phyloP scores from a whole-genome alignment of 1,284 basidiomycete genomes.

The Cryptococcus depauperatus region DNA sequence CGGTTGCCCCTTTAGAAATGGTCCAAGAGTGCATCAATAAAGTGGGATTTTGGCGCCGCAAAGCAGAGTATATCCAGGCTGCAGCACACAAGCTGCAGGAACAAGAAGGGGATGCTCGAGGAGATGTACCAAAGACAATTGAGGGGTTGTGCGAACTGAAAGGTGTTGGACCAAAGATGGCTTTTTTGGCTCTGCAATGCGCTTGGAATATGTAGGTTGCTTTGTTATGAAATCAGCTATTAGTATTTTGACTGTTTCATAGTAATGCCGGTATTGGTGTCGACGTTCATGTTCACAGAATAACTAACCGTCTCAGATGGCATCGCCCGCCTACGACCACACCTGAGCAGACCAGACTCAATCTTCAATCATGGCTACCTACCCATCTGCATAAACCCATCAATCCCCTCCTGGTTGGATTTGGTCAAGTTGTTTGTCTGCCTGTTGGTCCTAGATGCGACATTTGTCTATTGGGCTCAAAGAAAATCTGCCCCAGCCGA shows the following conservation, averaged over 20 bases:
- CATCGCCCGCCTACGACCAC: constrained; percentile 72
- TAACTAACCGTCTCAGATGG: constrained; percentile 88
- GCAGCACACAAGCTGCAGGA: constrained; percentile 60
- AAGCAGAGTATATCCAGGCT: constrained; percentile 64
- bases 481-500: constrained; percentile 44
- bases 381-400: constrained; percentile 68
- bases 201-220: constrained; percentile 69
- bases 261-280: constrained; percentile 94
- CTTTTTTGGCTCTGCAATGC: constrained; percentile 69
- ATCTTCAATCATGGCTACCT: constrained; percentile 86
- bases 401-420: constrained; percentile 82
- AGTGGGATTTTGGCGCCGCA: constrained; percentile 87
- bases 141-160: constrained; percentile 74
- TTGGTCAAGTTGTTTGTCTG: constrained; percentile 76
- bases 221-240: neutral
- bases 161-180: constrained; percentile 92
- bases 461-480: constrained; percentile 51
- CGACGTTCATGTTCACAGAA: constrained; percentile 90
- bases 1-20: constrained; percentile 55
- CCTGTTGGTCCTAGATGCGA: constrained; percentile 78
- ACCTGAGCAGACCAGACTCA: constrained; percentile 80
- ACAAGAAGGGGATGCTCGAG: constrained; percentile 34
- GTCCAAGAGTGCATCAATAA: constrained; percentile 73
- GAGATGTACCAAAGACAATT: constrained; percentile 76
- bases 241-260: constrained; percentile 2